Conservation (phyloP, 495 filamentous ascomycete species). For the Paragyromitra xinjiangensis region DNA sequence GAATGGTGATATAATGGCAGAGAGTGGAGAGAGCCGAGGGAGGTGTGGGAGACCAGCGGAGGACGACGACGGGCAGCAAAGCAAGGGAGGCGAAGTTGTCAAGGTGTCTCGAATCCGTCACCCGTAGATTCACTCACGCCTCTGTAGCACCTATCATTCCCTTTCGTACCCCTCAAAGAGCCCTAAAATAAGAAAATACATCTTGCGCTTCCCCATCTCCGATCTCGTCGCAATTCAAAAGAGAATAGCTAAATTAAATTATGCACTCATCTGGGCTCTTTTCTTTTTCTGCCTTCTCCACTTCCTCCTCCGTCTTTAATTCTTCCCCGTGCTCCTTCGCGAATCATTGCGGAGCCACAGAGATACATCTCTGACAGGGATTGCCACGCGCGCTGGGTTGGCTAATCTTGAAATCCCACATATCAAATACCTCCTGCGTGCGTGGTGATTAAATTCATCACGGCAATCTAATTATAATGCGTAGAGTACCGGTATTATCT, state of each 20-base stretch:
- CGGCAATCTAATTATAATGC: conserved; percentile 41
- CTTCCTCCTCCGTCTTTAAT: background rate
- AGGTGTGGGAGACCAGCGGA: conserved; percentile 23
- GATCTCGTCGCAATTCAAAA: conserved; percentile 42
- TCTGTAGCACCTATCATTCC: conserved; percentile 45
- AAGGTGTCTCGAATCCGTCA: conserved; percentile 46
- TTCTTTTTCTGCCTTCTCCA: conserved; percentile 30
- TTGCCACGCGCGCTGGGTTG: conserved; percentile 34
- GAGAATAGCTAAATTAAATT: conserved; percentile 36
- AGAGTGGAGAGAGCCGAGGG: conserved; percentile 38
- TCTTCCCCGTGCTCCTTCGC: conserved; percentile 17
- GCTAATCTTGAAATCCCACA: conserved; percentile 32
- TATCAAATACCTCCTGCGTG: conserved; percentile 12
- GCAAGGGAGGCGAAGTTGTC: conserved; percentile 54
- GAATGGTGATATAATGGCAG: conserved; percentile 44
- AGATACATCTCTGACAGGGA: conserved; percentile 43
- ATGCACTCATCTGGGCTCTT: conserved; percentile 39
- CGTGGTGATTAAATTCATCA: conserved; percentile 6
- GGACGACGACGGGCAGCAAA: conserved; percentile 14
- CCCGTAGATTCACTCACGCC: conserved; percentile 49
- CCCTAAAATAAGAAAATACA: conserved; percentile 53
- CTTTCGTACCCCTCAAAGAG: conserved; percentile 18
- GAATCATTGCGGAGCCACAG: conserved; percentile 41
- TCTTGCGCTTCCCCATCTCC: conserved; percentile 26
- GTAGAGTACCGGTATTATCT: conserved; percentile 6